A percentile compares a stretch with the other conserved stretches of the same genome.
Evolutionary conservation across 2,329 filamentous ascomycete genomes (phyloP).

Genomic region (Zymoseptoria tritici): DNA sequence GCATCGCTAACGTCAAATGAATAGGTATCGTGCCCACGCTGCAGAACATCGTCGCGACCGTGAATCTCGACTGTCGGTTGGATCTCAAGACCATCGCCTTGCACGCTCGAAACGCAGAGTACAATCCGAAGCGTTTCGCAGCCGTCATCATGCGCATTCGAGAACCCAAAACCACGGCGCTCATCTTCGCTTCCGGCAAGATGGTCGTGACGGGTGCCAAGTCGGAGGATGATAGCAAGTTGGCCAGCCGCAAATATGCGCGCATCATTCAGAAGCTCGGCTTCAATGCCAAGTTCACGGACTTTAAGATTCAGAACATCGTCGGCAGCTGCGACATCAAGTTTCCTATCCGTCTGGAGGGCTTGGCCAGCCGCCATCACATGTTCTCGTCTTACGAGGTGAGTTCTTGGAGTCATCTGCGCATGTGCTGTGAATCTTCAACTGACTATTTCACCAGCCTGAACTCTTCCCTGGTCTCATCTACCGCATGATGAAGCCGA

Average conservation of each 20-base stretch:
- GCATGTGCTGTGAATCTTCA: background rate
- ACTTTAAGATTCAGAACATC: constrained; percentile 99
- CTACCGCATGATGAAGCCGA: constrained; percentile 99
- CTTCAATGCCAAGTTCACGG: constrained; percentile 98
- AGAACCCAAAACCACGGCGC: constrained; percentile 93
- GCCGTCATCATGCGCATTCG: constrained; percentile 89
- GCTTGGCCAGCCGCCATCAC: constrained; percentile 92
- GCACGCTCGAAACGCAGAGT: constrained; percentile 96
- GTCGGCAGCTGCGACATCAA: constrained; percentile 99
- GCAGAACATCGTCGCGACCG: constrained; percentile 61
- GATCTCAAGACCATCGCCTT: constrained; percentile 98
- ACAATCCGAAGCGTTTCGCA: constrained; percentile 69
- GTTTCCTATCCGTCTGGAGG: constrained; percentile 95
- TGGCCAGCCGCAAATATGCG: constrained; percentile 94
- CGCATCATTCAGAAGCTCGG: constrained; percentile 99
- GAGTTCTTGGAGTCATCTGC: background rate
- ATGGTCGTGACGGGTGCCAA: constrained; percentile 99
- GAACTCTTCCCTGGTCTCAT: constrained; percentile 98
- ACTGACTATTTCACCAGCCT: constrained; percentile 39
- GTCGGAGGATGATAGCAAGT: constrained; percentile 94
- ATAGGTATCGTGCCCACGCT: constrained; percentile 32
- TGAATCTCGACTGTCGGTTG: constrained; percentile 93
- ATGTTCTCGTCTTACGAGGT: constrained; percentile 96
- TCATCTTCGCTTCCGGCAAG: constrained; percentile 98
- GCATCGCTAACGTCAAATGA: constrained; percentile 58